phyloP scores from a whole-genome alignment of 1,139 yeast species.

The Meyerozyma smithsonii region DNA sequence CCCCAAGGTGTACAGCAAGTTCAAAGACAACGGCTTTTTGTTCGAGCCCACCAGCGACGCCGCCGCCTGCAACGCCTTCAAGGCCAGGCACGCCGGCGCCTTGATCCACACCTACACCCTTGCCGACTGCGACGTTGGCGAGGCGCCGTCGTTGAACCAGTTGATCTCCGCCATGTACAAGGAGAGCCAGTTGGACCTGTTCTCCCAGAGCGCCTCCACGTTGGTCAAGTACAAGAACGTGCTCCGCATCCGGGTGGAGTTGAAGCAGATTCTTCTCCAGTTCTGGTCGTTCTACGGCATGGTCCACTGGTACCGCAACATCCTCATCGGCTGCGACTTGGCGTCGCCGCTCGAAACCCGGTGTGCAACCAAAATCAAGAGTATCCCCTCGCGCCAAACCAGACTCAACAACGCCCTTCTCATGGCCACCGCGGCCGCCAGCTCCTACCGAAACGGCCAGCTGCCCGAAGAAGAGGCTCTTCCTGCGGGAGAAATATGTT shows the following conservation, averaged over 20 bases:
- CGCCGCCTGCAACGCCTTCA: constrained; percentile 14
- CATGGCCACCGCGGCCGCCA: constrained; percentile 25
- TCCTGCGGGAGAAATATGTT: constrained; percentile 1
- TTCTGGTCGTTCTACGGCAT: constrained; percentile 41
- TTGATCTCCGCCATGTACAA: constrained; percentile 25
- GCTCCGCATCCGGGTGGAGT: constrained; percentile 37
- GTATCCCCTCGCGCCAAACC: constrained; percentile 25
- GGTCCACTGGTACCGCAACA: constrained; percentile 36
- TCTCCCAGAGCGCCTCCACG: constrained; percentile 17
- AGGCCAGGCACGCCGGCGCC: constrained; percentile 19
- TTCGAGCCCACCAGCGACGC: constrained; percentile 31
- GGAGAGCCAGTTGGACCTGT: constrained; percentile 17
- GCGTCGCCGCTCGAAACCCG: constrained; percentile 31
- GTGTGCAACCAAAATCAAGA: constrained; percentile 23
- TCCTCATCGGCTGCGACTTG: constrained; percentile 33
- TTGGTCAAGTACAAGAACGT: constrained; percentile 32
- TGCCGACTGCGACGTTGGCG: constrained; percentile 29
- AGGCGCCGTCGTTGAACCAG: constrained; percentile 33
- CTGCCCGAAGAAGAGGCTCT: constrained; percentile 2
- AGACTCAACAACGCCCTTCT: constrained; percentile 23
- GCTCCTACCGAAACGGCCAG: constrained; percentile 11
- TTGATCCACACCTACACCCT: constrained; percentile 28
- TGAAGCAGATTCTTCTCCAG: constrained; percentile 37
- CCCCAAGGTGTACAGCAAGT: constrained; percentile 16
- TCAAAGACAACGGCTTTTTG: constrained; percentile 29